Conservation (phyloP, 23 red algal species). For the Gracilariopsis chorda region DNA sequence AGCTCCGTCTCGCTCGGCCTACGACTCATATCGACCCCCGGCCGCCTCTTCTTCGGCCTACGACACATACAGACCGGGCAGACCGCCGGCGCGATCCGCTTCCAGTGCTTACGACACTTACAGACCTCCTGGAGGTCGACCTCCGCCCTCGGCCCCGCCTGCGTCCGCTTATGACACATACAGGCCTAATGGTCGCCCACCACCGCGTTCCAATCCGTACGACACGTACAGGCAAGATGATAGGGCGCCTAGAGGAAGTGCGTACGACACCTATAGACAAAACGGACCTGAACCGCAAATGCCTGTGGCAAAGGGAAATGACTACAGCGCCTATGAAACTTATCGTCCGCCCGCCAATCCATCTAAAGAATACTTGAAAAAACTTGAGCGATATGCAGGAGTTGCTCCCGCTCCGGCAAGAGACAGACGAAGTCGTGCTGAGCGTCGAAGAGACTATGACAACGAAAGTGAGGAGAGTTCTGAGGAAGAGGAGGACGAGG, state of each 20-base stretch:
- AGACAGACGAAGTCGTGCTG: not conserved
- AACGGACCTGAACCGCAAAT: not conserved
- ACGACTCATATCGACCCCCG: slow-evolving; percentile 55
- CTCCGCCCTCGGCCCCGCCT: not conserved
- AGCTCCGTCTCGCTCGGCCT: slow-evolving; percentile 2
- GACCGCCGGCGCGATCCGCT: not conserved
- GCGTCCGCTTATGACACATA: slow-evolving; percentile 48
- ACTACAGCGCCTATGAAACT: slow-evolving; percentile 48
- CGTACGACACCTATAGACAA: slow-evolving; percentile 45
- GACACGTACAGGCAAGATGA: not conserved
- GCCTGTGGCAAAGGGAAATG: slow-evolving; percentile 1
- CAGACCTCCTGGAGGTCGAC: slow-evolving; percentile 1
- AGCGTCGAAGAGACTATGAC: not conserved
- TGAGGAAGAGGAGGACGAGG: slow-evolving; percentile 7
- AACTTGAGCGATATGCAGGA: slow-evolving; percentile 39
- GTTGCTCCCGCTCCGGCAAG: not conserved
- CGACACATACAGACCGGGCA: slow-evolving; percentile 27
- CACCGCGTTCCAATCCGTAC: not conserved
- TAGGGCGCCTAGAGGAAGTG: not conserved
- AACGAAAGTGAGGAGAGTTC: slow-evolving; percentile 17
- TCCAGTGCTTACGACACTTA: slow-evolving; percentile 37
- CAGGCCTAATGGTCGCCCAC: not conserved
- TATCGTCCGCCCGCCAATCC: slow-evolving; percentile 62
- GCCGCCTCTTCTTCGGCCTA: slow-evolving; percentile 9
- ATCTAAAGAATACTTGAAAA: slow-evolving; percentile 23